Percentiles rank a stretch among this genome's conserved stretches.
Conservation (phyloP, 352 stramenopile species). For the Phytophthora niederhauseri region DNA sequence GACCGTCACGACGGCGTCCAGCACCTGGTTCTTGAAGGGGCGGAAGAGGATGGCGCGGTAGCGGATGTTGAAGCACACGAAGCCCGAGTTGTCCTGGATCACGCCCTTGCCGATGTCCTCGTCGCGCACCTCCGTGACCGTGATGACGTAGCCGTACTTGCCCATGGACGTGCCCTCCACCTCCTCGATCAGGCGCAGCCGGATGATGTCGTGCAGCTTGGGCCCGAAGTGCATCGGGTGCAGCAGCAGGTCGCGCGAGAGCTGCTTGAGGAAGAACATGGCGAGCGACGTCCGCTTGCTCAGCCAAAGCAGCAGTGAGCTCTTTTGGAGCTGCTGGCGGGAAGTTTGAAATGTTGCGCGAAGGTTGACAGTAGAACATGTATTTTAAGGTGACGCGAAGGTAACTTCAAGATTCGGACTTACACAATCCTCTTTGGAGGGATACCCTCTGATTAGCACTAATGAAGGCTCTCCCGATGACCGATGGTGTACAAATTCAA, state of each 20-base stretch:
- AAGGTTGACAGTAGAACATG: background rate
- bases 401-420: too few relatives aligned
- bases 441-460: too few relatives aligned
- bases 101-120: slow-evolving; percentile 97
- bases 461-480: too few relatives aligned
- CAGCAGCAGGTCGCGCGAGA: slow-evolving; percentile 93
- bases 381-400: too few relatives aligned
- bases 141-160: slow-evolving; percentile 98
- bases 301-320: background rate
- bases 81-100: slow-evolving; percentile 98
- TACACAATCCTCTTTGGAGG: too few relatives aligned
- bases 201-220: slow-evolving; percentile 96
- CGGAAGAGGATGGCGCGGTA: slow-evolving; percentile 97
- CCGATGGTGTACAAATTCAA: too few relatives aligned
- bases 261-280: slow-evolving; percentile 92
- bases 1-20: slow-evolving; percentile 97
- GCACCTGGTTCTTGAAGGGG: slow-evolving; percentile 98
- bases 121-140: slow-evolving; percentile 96
- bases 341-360: background rate
- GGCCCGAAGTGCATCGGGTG: slow-evolving; percentile 96
- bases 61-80: slow-evolving; percentile 96
- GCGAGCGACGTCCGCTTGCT: background rate
- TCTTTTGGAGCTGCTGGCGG: background rate
- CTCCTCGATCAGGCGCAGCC: slow-evolving; percentile 95
- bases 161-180: slow-evolving; percentile 96